Evolutionary conservation across 2,329 filamentous ascomycete species (phyloP).

Genomic region (Ramularia collo-cygni): DNA sequence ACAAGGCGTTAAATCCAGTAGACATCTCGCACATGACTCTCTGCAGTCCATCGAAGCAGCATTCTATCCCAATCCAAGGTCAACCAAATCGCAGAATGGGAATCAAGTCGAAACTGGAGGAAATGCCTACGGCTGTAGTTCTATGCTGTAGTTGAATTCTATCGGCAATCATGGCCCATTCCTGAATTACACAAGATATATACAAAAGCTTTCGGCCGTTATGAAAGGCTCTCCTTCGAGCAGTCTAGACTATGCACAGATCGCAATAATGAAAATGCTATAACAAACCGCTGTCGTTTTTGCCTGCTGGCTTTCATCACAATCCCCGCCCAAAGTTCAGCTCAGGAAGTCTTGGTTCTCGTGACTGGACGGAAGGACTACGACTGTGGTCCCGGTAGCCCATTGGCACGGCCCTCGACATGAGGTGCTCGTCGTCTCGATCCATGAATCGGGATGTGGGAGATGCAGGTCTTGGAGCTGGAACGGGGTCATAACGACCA

Average conservation of each 20-base stretch:
- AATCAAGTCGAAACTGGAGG: no score
- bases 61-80: no score
- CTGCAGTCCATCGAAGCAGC: no score
- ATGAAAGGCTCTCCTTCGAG: background rate
- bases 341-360: slow-evolving; percentile 26
- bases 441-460: background rate
- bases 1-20: no score
- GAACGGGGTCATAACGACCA: slow-evolving; percentile 29
- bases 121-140: no score
- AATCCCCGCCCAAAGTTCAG: slow-evolving; percentile 20
- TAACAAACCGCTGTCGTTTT: background rate
- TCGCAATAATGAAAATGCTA: slow-evolving; percentile 1
- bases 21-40: no score
- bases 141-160: no score
- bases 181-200: background rate
- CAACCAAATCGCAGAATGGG: no score
- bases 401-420: slow-evolving; percentile 29
- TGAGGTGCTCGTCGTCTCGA: slow-evolving; percentile 23
- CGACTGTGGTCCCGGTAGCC: slow-evolving; percentile 16
- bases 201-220: background rate
- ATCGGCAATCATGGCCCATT: no score
- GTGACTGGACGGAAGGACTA: slow-evolving; percentile 4
- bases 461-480: slow-evolving; percentile 17
- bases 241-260: slow-evolving; percentile 1
- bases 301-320: slow-evolving; percentile 3